Conservation (phyloP, 2,329 filamentous ascomycete genomes). For the Beauveria pseudobassiana region DNA sequence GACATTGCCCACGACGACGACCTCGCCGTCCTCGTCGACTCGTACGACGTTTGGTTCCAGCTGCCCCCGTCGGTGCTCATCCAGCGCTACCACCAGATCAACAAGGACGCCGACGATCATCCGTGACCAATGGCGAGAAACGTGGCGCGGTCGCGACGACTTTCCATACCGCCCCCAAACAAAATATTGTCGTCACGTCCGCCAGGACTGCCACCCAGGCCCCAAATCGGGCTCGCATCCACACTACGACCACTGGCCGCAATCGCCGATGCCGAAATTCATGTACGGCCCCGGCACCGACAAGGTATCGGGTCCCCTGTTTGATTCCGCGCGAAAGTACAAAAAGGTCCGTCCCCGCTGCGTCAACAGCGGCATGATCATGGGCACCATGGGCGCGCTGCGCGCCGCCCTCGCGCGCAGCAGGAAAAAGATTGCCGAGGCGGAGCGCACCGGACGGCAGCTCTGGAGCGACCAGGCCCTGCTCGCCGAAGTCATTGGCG, state of each 20-base stretch:
- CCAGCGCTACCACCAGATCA: conserved; percentile 28
- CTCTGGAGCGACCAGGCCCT: conserved; percentile 33
- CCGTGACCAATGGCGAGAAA: conserved; percentile 18
- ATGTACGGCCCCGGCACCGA: conserved; percentile 29
- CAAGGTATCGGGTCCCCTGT: conserved; percentile 17
- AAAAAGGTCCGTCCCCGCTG: conserved; percentile 26
- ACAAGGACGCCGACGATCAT: conserved; percentile 26
- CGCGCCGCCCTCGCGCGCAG: conserved; percentile 18
- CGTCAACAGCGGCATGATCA: conserved; percentile 29
- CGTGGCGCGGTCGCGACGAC: not conserved
- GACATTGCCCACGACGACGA: conserved; percentile 22
- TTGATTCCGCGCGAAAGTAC: conserved; percentile 27
- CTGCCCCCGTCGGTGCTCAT: conserved; percentile 30
- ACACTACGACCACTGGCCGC: conserved; percentile 29
- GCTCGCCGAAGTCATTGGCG: conserved; percentile 30
- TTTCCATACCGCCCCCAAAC: conserved; percentile 24
- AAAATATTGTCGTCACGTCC: conserved; percentile 26
- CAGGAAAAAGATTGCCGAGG: conserved; percentile 23
- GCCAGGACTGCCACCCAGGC: conserved; percentile 28
- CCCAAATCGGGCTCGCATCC: conserved; percentile 27
- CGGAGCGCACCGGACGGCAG: conserved; percentile 23
- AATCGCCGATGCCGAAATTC: conserved; percentile 26
- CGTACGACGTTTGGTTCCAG: conserved; percentile 33
- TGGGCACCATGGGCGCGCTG: conserved; percentile 26
- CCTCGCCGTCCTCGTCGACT: conserved; percentile 29